phyloP scores from a whole-genome alignment of 2,329 filamentous ascomycete species.

The Aspergillus calidoustus region DNA sequence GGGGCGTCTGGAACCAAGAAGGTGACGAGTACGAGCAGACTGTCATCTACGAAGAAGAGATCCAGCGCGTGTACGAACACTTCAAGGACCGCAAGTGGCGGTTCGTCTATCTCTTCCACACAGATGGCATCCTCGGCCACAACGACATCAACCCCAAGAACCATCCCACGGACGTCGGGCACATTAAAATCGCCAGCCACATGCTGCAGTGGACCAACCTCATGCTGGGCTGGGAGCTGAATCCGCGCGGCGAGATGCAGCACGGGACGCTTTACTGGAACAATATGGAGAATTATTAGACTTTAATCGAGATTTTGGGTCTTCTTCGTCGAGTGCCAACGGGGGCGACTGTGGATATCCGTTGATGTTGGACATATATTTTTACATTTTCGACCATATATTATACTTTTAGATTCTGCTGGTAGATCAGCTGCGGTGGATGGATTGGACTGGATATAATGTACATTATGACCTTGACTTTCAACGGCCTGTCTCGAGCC shows the following conservation, averaged over 20 bases:
- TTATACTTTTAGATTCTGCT: background rate
- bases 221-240: constrained; percentile 61
- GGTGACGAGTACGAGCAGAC: constrained; percentile 57
- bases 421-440: background rate
- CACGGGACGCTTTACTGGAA: constrained; percentile 60
- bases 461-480: background rate
- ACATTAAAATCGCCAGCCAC: constrained; percentile 65
- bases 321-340: background rate
- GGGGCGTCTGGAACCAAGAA: constrained; percentile 57
- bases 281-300: constrained; percentile 51
- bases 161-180: constrained; percentile 65
- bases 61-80: constrained; percentile 56
- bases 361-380: background rate
- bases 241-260: constrained; percentile 59
- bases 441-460: background rate
- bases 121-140: constrained; percentile 63
- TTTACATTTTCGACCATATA: background rate
- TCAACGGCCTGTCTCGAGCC: background rate
- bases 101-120: constrained; percentile 67
- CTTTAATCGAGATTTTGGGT: background rate
- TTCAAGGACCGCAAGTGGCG: constrained; percentile 51
- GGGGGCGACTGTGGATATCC: background rate
- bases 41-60: constrained; percentile 56
- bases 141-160: constrained; percentile 64
- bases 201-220: constrained; percentile 62